Evolutionary conservation across 306 rosid genomes (phyloP), one percentile per base, ranked within the genome.

Genomic region (Medicago arabica): DNA sequence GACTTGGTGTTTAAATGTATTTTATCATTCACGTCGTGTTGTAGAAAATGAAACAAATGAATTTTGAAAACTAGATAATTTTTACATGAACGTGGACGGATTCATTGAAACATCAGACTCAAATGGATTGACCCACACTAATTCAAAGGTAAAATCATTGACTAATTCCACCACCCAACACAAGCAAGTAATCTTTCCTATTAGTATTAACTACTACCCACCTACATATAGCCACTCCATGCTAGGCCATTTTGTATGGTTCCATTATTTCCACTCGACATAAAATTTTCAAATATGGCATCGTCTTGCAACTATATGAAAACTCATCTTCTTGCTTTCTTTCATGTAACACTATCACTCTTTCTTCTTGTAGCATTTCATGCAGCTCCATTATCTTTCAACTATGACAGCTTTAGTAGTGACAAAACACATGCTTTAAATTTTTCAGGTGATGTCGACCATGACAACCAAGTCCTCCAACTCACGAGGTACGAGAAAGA

Each of bases 371-470:
- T 18, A 54, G 46, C 15, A 40, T 63, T 80, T 61, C 15, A 7
- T 61, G 85, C 66, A 61, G 39, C 75, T 72, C 66, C 85, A 54
- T 39, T 80, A 54, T 21, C 64, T 4, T 80, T 84, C 80, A 80
- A 72, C 85, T 80, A 41, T 53, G 12, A 60, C 5, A 51, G 60
- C 25, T 17, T 83, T 40, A 38, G 60, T n/a, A 41, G 53, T 19
- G 46, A 51, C 64, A 60, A 28, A 2, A 72, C 60, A 71, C 50
- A 74, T 3, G 39, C 69, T 58, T 60, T 83, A n/a, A 66, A 31
- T 21, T 2, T 51, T 5, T 15, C 50, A 6, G 87, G 65, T 19
- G 82, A 77, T 76, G 82, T 51, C 4, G 1, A 51, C 6, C 38
- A n/a, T 6, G 71, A 55, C 0, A 36, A 60, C 7, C 47, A 62